Evolutionary conservation across 257 asterid genomes (phyloP).

Genomic region (Plantago elongata): DNA sequence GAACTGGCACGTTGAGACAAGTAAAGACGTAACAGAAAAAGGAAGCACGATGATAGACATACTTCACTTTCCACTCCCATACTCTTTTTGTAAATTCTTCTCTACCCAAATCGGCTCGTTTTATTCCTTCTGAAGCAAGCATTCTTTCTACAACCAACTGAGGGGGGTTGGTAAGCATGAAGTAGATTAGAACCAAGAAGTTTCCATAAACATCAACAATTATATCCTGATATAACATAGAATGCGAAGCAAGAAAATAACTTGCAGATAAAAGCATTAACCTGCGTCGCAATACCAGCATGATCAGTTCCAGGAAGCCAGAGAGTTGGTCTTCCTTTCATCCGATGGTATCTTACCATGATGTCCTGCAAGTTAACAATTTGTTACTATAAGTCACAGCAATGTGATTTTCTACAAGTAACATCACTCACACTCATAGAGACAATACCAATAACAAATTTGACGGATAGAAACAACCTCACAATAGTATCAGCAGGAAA

Average conservation of each 20-base stretch:
- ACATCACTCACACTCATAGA: no score
- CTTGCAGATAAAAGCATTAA: slow-evolving; percentile 28
- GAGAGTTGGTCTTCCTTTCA: slow-evolving; percentile 92
- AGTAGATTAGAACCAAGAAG: no score
- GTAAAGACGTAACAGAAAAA: background rate
- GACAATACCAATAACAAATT: no score
- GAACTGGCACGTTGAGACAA: background rate
- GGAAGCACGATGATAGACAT: slow-evolving; percentile 29
- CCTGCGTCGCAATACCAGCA: slow-evolving; percentile 99
- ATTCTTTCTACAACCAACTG: slow-evolving; percentile 98
- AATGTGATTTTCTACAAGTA: background rate
- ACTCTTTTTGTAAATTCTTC: slow-evolving; percentile 88
- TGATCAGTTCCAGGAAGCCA: slow-evolving; percentile 99
- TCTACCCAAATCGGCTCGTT: slow-evolving; percentile 82
- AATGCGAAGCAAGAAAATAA: slow-evolving; percentile 11
- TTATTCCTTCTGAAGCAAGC: slow-evolving; percentile 90
- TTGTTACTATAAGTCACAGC: background rate
- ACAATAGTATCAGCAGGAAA: no score
- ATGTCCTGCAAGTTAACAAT: slow-evolving; percentile 52
- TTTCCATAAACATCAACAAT: background rate
- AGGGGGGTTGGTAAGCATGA: slow-evolving; percentile 4
- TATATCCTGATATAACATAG: background rate
- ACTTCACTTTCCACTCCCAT: slow-evolving; percentile 99
- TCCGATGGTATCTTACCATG: slow-evolving; percentile 88
- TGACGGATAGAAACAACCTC: no score